A percentile compares a stretch with the other conserved stretches of the same genome.
Evolutionary conservation across 2,329 filamentous ascomycete species (phyloP).

Genomic region (Fusarium udum): DNA sequence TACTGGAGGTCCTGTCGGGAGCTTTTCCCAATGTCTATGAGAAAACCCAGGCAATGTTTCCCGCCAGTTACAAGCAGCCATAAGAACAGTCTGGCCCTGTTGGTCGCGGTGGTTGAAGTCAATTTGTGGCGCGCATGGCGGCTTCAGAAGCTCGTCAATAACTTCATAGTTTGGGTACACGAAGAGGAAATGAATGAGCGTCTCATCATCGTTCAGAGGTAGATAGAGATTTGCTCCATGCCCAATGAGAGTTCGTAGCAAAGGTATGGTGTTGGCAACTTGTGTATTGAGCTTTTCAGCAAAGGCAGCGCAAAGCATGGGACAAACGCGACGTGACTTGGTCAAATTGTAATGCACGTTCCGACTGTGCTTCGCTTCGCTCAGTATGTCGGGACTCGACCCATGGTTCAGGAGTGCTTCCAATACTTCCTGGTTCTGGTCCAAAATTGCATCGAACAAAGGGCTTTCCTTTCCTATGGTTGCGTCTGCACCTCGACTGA

Average conservation of each 20-base stretch:
- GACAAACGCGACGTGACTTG: neutral
- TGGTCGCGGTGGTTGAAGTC: constrained; percentile 34
- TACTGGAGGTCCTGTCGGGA: neutral
- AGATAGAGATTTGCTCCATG: constrained; percentile 29
- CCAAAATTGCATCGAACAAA: constrained; percentile 21
- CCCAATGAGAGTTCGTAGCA: constrained; percentile 12
- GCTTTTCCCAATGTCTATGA: neutral
- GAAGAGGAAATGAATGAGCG: constrained; percentile 30
- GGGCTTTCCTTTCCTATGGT: neutral
- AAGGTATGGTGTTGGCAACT: neutral
- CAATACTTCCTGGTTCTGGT: constrained; percentile 11
- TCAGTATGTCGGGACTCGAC: constrained; percentile 5
- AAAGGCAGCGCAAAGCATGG: constrained; percentile 18
- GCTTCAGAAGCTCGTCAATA: constrained; percentile 1
- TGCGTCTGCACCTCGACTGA: constrained; percentile 16
- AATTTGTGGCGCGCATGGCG: constrained; percentile 29
- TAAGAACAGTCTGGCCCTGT: constrained; percentile 26
- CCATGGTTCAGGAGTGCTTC: constrained; percentile 27
- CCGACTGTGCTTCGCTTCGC: neutral
- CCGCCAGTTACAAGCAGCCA: constrained; percentile 30
- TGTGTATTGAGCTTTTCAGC: neutral
- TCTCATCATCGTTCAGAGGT: constrained; percentile 30
- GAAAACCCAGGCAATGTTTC: neutral
- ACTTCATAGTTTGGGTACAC: neutral
- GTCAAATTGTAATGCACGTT: neutral